Evolutionary conservation across 768 basidiomycete species (phyloP).

Genomic region (Sutorius australiensis): DNA sequence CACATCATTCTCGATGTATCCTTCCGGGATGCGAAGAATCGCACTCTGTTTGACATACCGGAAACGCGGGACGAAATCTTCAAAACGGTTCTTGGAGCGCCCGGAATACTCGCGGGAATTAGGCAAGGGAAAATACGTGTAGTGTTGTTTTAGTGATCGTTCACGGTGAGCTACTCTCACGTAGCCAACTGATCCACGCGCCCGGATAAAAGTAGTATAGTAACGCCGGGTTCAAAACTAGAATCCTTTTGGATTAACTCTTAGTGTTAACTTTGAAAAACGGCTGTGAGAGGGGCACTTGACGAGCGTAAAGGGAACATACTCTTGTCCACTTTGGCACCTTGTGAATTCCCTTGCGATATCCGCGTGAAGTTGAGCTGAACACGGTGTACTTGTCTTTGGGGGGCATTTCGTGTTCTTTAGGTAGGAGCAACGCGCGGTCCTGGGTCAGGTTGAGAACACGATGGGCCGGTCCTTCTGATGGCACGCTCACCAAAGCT

Average conservation of each 20-base stretch:
- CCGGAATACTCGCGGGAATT: slow-evolving; percentile 58
- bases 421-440: slow-evolving; percentile 78
- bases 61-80: slow-evolving; percentile 83
- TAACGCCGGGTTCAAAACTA: slow-evolving; percentile 54
- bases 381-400: slow-evolving; percentile 96
- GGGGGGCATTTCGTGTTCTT: slow-evolving; percentile 88
- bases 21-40: slow-evolving; percentile 71
- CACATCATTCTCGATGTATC: slow-evolving; percentile 82
- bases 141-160: slow-evolving; percentile 61
- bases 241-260: slow-evolving; percentile 91
- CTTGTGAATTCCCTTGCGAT: slow-evolving; percentile 93
- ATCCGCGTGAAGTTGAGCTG: slow-evolving; percentile 61
- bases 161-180: neutral
- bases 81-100: slow-evolving; percentile 62
- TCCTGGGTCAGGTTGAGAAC: slow-evolving; percentile 40
- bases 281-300: slow-evolving; percentile 6
- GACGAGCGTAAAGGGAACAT: slow-evolving; percentile 25
- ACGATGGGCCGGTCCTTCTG: neutral
- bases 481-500: slow-evolving; percentile 58
- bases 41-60: slow-evolving; percentile 73
- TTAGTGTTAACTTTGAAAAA: slow-evolving; percentile 63
- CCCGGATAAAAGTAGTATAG: slow-evolving; percentile 11
- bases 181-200: neutral
- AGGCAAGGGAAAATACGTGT: slow-evolving; percentile 71
- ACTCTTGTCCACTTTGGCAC: slow-evolving; percentile 98